Evolutionary conservation across 2,329 filamentous ascomycete species (phyloP), one percentile per base, ranked within the genome.

Genomic region (Gnomoniopsis sp.): DNA sequence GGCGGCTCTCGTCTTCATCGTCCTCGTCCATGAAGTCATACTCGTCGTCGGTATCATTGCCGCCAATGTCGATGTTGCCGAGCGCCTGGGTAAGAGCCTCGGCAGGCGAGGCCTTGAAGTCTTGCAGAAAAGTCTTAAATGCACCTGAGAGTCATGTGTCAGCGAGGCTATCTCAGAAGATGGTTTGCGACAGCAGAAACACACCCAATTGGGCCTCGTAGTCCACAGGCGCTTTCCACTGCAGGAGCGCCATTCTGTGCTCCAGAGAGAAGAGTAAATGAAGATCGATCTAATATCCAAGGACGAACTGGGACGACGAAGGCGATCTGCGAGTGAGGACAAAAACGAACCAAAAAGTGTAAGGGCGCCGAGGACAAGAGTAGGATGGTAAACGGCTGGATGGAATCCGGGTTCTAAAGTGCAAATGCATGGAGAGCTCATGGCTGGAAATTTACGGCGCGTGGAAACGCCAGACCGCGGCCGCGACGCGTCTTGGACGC

Each of bases 1-100:
- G 80, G 62, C 72, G 77, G 61, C 79, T 77, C 43, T 78, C 77
- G 19, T 79, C 79, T 55, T 85, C 84, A 63, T 90, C 88, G 62
- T 86, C 84, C 67, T 93, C 89, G 71, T 96, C 91, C 86, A 96
- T 91, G 70, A 96, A 90, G 69, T 97, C 92, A 72, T 96, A 91
- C 68, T 96, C 91, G 69, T 96, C 93, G 74, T 88, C 92, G 46
- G 90, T 82, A 66, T 89, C 89, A 75, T 96, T 89, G 69, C 91
- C 93, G 72, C 92, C 89, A 64, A 99, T 89, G 69, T 89, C 89
- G 68, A 99, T 86, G 65, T 88, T 87, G 66, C 91, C 87, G 50
- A 99, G 83, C 48, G 92, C 92, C 71, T 93, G 88, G 43, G 90
- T 87, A 65, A 96, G 86, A 60, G 88, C 84, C 60, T 81, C 83